Percentiles rank a stretch among this genome's conserved stretches.
phyloP scores from a whole-genome alignment of 352 stramenopile species.

The Phytophthora pisi region DNA sequence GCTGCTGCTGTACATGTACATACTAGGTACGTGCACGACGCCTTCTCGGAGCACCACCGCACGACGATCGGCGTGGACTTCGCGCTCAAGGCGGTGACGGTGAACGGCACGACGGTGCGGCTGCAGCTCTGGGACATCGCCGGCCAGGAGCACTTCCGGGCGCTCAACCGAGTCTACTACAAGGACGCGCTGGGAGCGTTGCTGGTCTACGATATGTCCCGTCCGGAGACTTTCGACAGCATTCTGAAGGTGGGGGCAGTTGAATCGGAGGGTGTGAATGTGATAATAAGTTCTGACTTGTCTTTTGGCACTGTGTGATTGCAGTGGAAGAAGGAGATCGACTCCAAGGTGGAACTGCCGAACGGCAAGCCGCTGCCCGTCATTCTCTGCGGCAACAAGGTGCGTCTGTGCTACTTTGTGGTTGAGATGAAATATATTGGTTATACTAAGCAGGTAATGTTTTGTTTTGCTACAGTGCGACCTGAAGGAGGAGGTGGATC shows the following conservation, averaged over 20 bases:
- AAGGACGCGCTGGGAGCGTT: conserved; percentile 91
- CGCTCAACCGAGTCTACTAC: conserved; percentile 94
- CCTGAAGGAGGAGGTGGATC: conserved; percentile 78
- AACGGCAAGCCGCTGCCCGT: conserved; percentile 92
- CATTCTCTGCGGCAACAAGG: conserved; percentile 94
- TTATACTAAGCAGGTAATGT: not conserved
- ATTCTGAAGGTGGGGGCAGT: conserved; percentile 62
- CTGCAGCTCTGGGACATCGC: conserved; percentile 96
- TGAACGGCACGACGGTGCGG: conserved; percentile 86
- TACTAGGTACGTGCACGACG: conserved; percentile 86
- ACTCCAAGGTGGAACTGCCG: conserved; percentile 92
- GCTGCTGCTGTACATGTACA: no score
- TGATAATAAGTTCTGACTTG: not conserved
- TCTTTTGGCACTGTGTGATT: conserved; percentile 3
- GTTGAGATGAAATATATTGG: not conserved
- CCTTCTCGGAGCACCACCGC: conserved; percentile 93
- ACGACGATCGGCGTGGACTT: conserved; percentile 95
- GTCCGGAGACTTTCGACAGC: conserved; percentile 92
- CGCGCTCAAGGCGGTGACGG: conserved; percentile 89
- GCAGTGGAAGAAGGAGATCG: conserved; percentile 95
- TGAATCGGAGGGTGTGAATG: not conserved
- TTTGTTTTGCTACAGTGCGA: conserved; percentile 67
- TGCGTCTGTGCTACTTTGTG: conserved; percentile 17
- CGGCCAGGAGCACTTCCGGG: conserved; percentile 93
- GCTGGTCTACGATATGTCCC: conserved; percentile 93